A percentile compares a stretch with the other conserved stretches of the same genome.
Conservation (phyloP, 371 early-diverging fungal species). For the Apophysomyces trapeziformis region DNA sequence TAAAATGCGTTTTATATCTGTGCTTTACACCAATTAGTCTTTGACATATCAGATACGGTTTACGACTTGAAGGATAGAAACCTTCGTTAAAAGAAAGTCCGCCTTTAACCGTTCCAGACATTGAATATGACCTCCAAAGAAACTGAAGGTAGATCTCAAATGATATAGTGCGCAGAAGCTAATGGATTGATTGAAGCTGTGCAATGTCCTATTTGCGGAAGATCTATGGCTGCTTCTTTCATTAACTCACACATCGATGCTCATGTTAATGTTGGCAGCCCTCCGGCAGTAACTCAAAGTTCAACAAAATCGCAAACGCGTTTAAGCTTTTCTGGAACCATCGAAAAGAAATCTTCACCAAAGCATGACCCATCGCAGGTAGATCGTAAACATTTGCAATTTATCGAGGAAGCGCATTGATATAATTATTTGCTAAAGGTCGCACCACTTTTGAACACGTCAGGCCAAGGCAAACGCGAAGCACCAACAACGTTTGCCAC, state of each 20-base stretch:
- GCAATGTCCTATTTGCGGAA: conserved; percentile 41
- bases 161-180: background rate
- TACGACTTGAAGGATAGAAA: no score
- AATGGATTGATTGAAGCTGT: conserved; percentile 17
- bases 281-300: conserved; percentile 2
- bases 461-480: background rate
- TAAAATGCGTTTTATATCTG: no score
- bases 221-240: conserved; percentile 16
- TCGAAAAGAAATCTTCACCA: background rate
- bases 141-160: background rate
- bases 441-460: background rate
- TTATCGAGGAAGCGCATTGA: background rate
- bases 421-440: background rate
- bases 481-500: background rate
- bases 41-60: no score
- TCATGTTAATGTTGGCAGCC: conserved; percentile 43
- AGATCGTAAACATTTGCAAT: background rate
- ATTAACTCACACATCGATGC: conserved; percentile 48
- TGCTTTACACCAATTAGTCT: no score
- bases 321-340: background rate
- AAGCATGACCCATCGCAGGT: background rate
- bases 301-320: conserved; percentile 13
- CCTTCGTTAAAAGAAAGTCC: background rate
- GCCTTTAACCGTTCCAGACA: background rate
- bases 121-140: background rate